Percentiles rank a stretch among this genome's conserved stretches.
Conservation (phyloP, 2,329 filamentous ascomycete genomes). For the Triangularia verruculosa region DNA sequence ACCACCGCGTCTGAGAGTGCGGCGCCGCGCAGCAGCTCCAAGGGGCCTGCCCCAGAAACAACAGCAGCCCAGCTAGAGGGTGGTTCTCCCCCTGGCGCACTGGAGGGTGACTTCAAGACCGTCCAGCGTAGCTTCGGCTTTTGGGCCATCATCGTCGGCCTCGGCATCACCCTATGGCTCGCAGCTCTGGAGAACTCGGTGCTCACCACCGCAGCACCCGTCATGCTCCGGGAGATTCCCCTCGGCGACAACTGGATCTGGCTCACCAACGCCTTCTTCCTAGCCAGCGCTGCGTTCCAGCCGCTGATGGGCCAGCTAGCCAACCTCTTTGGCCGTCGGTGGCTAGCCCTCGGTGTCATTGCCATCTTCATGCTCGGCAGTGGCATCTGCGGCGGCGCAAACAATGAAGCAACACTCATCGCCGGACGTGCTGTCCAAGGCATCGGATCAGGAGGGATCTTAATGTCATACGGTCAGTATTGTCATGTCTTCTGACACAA, state of each 20-base stretch:
- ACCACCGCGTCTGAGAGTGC: no score
- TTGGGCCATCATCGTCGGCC: background rate
- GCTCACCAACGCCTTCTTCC: slow-evolving; percentile 13
- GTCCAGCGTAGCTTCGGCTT: background rate
- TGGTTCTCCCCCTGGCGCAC: no score
- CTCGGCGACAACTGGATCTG: slow-evolving; percentile 13
- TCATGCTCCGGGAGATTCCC: background rate
- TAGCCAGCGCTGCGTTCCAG: slow-evolving; percentile 13
- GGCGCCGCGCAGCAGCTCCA: no score
- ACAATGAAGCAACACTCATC: background rate
- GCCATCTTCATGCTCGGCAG: slow-evolving; percentile 11
- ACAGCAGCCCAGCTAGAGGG: no score
- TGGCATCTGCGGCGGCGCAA: slow-evolving; percentile 4
- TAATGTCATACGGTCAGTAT: no score
- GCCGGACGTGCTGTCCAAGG: slow-evolving; percentile 1
- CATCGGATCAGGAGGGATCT: background rate
- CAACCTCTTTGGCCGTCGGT: slow-evolving; percentile 15
- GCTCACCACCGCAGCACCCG: background rate
- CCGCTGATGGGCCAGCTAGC: slow-evolving; percentile 15
- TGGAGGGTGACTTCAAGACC: background rate
- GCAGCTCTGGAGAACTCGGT: slow-evolving; percentile 1
- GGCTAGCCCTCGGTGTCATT: background rate
- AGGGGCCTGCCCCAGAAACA: no score
- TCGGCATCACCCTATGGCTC: background rate
- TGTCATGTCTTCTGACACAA: no score